These are phyloP conservation scores for Wickerhamiella australiensis DNA, from an alignment of 805 yeast species.

Conservation along the genomic window DNA sequence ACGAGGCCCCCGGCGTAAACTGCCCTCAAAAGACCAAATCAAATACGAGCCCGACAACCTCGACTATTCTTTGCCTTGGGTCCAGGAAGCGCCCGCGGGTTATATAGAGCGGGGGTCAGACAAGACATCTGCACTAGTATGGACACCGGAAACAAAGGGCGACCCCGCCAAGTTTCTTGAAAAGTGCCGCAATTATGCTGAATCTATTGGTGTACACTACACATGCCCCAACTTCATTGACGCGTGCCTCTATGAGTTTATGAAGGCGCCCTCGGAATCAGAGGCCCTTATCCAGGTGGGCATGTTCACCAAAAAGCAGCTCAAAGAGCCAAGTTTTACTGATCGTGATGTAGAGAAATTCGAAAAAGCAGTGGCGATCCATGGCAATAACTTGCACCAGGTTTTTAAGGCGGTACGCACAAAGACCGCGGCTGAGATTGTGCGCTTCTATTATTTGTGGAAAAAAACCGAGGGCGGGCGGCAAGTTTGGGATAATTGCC, in stretches of 20 bases:
- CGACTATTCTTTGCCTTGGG: conserved; percentile 38
- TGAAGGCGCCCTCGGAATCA: conserved; percentile 41
- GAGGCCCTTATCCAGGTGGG: conserved; percentile 39
- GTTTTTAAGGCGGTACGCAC: conserved; percentile 60
- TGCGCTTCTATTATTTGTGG: conserved; percentile 83
- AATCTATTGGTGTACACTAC: conserved; percentile 40
- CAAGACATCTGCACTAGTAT: conserved; percentile 47
- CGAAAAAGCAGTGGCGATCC: conserved; percentile 58
- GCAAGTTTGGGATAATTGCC: conserved; percentile 68
- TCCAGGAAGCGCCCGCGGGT: conserved; percentile 67
- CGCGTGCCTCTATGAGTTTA: conserved; percentile 44
- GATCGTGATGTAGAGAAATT: conserved; percentile 52
- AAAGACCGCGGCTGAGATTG: conserved; percentile 66
- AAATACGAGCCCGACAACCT: conserved; percentile 14
- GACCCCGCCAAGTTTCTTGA: conserved; percentile 39
- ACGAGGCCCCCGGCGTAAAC: conserved; percentile 12
- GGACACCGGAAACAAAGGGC: conserved; percentile 31
- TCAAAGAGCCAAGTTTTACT: conserved; percentile 69
- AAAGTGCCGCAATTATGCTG: conserved; percentile 47
- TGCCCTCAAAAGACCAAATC: background rate
- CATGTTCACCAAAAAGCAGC: conserved; percentile 40
- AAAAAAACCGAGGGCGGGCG: conserved; percentile 72
- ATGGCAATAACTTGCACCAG: conserved; percentile 70
- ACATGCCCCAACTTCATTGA: conserved; percentile 77
- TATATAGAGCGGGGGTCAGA: conserved; percentile 69